phyloP scores from a whole-genome alignment of 805 yeast genomes.

The Allodekkera sacchari region DNA sequence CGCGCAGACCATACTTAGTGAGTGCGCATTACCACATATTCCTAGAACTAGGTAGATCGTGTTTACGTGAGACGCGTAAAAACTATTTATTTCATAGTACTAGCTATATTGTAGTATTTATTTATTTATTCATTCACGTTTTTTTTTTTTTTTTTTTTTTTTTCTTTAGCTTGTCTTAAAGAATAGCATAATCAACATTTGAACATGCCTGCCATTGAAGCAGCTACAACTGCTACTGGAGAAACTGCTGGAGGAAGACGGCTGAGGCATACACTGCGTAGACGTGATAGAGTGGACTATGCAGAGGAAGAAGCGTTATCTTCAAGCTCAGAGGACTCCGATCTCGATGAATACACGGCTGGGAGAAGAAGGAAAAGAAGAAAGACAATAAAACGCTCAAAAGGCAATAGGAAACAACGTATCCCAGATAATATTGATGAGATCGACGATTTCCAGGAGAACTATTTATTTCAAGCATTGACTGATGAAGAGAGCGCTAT shows the following conservation, averaged over 20 bases:
- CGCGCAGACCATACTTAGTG: no score
- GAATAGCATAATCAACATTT: no score
- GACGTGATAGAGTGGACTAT: not conserved
- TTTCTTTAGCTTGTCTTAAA: not conserved
- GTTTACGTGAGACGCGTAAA: no score
- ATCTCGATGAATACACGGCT: constrained; percentile 7
- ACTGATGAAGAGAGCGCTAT: constrained; percentile 40
- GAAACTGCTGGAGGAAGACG: not conserved
- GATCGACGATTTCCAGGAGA: constrained; percentile 36
- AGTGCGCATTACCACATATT: no score
- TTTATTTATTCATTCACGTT: not conserved
- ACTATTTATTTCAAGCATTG: constrained; percentile 42
- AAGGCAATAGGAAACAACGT: not conserved
- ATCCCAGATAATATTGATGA: constrained; percentile 25
- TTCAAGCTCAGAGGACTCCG: not conserved
- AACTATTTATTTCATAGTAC: no score
- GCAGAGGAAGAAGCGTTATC: constrained; percentile 1
- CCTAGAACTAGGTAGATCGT: no score
- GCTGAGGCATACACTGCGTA: not conserved
- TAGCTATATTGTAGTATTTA: not conserved
- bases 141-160: not conserved
- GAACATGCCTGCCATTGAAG: no score
- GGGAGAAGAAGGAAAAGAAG: not conserved
- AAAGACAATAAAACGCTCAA: not conserved
- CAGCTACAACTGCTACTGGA: not conserved